A percentile compares a stretch with the other conserved stretches of the same genome.
phyloP scores from a whole-genome alignment of 1,284 basidiomycete genomes.

The Apiotrichum brassicae region DNA sequence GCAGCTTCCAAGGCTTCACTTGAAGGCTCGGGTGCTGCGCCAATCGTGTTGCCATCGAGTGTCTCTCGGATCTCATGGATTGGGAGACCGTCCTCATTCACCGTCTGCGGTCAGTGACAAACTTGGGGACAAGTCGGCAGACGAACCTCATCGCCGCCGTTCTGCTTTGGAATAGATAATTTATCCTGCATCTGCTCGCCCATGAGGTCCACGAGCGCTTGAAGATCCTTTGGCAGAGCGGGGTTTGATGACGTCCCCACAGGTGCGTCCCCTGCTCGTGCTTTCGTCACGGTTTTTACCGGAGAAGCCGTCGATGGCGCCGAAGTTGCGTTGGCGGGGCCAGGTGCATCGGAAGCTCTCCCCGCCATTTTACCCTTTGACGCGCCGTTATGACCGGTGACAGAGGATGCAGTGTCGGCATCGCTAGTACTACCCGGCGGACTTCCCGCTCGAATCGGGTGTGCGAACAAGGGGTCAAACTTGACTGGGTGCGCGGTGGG shows the following conservation, averaged over 20 bases:
- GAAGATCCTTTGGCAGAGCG: conserved; percentile 8
- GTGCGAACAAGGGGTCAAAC: conserved; percentile 12
- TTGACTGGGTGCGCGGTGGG: neutral
- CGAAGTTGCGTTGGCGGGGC: neutral
- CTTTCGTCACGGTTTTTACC: too few species aligned
- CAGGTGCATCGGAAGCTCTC: too few species aligned
- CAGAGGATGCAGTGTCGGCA: too few species aligned
- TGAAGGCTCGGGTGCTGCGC: conserved; percentile 15
- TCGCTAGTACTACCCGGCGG: neutral
- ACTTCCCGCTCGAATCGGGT: neutral
- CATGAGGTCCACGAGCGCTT: conserved; percentile 19
- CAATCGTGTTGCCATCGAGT: conserved; percentile 28
- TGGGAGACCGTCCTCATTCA: conserved; percentile 38
- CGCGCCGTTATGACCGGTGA: too few species aligned
- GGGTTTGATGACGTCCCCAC: neutral
- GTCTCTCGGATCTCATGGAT: conserved; percentile 43
- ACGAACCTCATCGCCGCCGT: neutral
- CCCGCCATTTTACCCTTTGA: too few species aligned
- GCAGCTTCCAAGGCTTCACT: conserved; percentile 8
- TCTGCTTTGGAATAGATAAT: conserved; percentile 1
- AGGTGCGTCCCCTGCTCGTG: too few species aligned
- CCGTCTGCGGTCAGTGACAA: conserved; percentile 7
- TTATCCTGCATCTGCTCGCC: conserved; percentile 13
- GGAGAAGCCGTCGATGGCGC: neutral
- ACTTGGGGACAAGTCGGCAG: neutral